Evolutionary conservation across 441 rosid species (phyloP), one percentile per base, ranked within the genome.

Genomic region (Populus hybrid): DNA sequence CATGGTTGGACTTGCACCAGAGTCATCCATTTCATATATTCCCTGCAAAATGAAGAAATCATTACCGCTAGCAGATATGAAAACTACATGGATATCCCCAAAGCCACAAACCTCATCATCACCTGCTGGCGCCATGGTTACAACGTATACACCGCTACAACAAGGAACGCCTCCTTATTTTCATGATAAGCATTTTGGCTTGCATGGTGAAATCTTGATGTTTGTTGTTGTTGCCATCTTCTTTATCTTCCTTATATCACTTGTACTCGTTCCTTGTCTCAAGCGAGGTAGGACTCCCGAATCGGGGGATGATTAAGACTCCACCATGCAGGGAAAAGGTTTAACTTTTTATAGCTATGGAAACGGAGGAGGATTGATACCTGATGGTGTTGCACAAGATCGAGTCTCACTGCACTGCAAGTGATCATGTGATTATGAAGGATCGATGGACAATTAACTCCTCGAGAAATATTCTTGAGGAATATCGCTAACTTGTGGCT

Each of bases 181-280:
- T 18, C 73, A 75, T 21, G 95, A 91, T 77, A 84, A 46, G 77
- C 82, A 73, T 71, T 90, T 83, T 28, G 92, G 85, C 14, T 73
- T 87, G 73, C 90, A 91, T 72, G 93, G 94, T 38, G 81, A 83
- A 82, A 84, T 89, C 75, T 36, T 80, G 81, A 69, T 80, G 84
- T 18, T 88, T 21, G 69, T 81, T 24, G 12, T 84, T 26, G 82
- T 88, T 1, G 12, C 81, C 24, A 0, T 77, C 66, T 88, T 91
- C 66, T 78, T 80, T 26, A 18, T 82, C 66, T 88, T 87, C 70
- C 87, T 89, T 75, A 36, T 80, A 7, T 75, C 83, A 40, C 63
- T 91, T n/a, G 53, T 87, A 5, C 72, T 88, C 38, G 69, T 79
- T 42, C 89, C 90, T 70, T 82, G 86, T 68, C 78, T 88, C 57